These are phyloP conservation scores for Aquilaria sinensis DNA, from an alignment of 345 rosid species.

Conservation along the genomic window DNA sequence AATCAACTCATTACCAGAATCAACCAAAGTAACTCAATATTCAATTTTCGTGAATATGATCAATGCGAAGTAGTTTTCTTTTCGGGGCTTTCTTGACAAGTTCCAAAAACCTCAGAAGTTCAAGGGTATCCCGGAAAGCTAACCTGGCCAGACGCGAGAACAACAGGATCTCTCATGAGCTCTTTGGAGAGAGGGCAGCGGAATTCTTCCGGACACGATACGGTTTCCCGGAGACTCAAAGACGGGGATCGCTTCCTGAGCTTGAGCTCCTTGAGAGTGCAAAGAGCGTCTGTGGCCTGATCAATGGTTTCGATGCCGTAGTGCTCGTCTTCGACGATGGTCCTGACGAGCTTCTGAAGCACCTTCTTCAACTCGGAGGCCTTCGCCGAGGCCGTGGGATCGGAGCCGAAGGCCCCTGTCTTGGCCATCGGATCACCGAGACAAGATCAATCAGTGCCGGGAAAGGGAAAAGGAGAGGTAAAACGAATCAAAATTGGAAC, in stretches of 20 bases:
- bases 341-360: slow-evolving; percentile 53
- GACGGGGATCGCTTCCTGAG: slow-evolving; percentile 49
- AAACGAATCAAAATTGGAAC: neutral
- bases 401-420: slow-evolving; percentile 51
- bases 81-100: neutral
- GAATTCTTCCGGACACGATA: slow-evolving; percentile 71
- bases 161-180: slow-evolving; percentile 90
- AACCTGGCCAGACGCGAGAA: slow-evolving; percentile 89
- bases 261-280: slow-evolving; percentile 46
- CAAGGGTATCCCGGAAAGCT: slow-evolving; percentile 6
- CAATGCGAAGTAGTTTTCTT: neutral
- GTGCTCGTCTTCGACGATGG: slow-evolving; percentile 66
- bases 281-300: slow-evolving; percentile 58
- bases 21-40: neutral
- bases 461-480: neutral
- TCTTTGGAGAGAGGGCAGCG: slow-evolving; percentile 84
- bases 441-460: slow-evolving; percentile 8
- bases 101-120: neutral
- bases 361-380: slow-evolving; percentile 68
- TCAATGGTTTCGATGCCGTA: slow-evolving; percentile 44
- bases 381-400: slow-evolving; percentile 52
- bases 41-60: no score
- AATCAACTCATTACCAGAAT: neutral
- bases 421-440: slow-evolving; percentile 47
- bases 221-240: slow-evolving; percentile 31